A percentile compares a stretch with the other conserved stretches of the same genome.
Evolutionary conservation across 2,329 filamentous ascomycete genomes (phyloP).

Genomic region (Colletotrichum paranaense): DNA sequence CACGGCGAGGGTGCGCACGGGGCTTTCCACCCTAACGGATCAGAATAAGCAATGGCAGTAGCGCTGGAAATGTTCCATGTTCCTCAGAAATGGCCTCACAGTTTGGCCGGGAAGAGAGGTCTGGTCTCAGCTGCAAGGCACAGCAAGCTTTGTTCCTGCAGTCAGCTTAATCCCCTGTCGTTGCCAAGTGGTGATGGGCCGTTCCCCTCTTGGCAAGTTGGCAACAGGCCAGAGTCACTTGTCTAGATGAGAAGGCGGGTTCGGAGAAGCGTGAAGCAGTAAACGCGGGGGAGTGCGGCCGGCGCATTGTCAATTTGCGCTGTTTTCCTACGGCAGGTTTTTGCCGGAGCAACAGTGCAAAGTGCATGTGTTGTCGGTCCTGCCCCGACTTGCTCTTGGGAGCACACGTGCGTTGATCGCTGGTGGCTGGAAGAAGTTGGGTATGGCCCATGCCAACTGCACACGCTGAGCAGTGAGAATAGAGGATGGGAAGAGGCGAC

Average conservation of each 20-base stretch:
- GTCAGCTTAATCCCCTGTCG: not conserved
- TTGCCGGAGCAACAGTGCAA: no score
- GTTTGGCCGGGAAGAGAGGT: not conserved
- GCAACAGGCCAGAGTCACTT: not conserved
- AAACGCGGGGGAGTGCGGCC: not conserved
- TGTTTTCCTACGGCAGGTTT: not conserved
- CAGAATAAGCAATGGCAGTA: constrained; percentile 16
- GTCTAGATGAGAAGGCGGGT: not conserved
- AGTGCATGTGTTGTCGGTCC: not conserved
- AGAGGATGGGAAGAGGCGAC: not conserved
- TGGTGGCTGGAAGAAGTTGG: not conserved
- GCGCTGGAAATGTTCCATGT: not conserved
- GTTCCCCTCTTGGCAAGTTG: not conserved
- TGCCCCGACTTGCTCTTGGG: not conserved
- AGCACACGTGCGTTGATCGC: not conserved
- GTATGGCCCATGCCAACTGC: not conserved
- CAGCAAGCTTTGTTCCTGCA: not conserved
- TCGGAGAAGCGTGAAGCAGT: not conserved
- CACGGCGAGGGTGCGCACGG: not conserved
- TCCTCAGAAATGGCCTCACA: not conserved
- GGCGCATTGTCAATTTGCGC: not conserved
- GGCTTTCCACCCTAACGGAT: not conserved
- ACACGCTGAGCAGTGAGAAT: not conserved
- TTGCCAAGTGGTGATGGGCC: not conserved
- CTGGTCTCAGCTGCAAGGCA: not conserved